Conservation (phyloP, 1,284 basidiomycete species). For the Earliella scabrosa region DNA sequence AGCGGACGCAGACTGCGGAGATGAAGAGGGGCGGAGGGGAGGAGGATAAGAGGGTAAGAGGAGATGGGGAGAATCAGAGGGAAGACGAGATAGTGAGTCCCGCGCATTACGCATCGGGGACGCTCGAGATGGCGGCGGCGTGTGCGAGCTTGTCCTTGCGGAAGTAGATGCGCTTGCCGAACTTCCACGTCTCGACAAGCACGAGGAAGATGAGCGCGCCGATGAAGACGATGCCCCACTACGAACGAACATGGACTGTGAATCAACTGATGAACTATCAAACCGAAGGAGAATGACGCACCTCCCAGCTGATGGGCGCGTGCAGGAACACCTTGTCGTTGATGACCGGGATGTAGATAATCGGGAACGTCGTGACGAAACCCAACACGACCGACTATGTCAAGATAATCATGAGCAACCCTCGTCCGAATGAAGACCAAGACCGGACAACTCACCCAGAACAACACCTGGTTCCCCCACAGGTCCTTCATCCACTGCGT, state of each 20-base stretch:
- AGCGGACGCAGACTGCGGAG: no score
- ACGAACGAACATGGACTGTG: slow-evolving; percentile 40
- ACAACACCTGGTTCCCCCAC: slow-evolving; percentile 54
- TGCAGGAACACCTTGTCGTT: slow-evolving; percentile 49
- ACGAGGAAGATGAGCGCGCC: slow-evolving; percentile 62
- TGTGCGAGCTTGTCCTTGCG: slow-evolving; percentile 31
- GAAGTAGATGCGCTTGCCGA: slow-evolving; percentile 33
- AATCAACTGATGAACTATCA: no score
- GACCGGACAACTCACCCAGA: slow-evolving; percentile 39
- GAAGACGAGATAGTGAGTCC: no score
- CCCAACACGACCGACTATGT: slow-evolving; percentile 45
- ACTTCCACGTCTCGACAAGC: slow-evolving; percentile 46
- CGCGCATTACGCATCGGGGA: slow-evolving; percentile 37
- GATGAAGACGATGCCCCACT: slow-evolving; percentile 10
- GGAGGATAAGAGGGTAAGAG: no score
- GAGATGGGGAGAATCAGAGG: no score
- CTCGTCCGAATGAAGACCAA: neutral
- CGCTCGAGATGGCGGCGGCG: slow-evolving; percentile 40
- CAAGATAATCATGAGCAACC: neutral
- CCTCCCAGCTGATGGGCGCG: slow-evolving; percentile 48
- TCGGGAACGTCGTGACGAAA: slow-evolving; percentile 51
- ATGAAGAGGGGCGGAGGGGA: no score
- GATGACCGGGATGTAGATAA: slow-evolving; percentile 53
- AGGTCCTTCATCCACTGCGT: slow-evolving; percentile 42
- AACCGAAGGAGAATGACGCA: slow-evolving; percentile 36